Base-by-base conservation (phyloP, 2,329 filamentous ascomycete genomes). In the Hymenoscyphus linearis region DNA sequence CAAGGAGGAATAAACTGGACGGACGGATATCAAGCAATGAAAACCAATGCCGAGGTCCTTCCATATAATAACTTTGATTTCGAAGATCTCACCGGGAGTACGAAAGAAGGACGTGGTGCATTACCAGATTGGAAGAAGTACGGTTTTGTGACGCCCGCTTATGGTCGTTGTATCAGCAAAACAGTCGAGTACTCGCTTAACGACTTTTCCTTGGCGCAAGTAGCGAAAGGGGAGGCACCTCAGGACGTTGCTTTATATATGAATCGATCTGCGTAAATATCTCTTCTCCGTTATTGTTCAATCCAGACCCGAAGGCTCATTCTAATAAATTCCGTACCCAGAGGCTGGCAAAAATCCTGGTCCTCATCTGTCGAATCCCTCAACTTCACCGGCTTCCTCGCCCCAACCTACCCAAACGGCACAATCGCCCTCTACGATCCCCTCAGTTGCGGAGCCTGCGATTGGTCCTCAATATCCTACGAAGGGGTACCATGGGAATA, bases 181-280 rank as follows among this genome's bases (percentile, higher is more conserved):
- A 84, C 85, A 0, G 80, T 89, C 0, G 87, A 89, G 70, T 90
- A 89, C 68, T 78, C 85, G 0, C 79, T 79, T 55, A 89, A 90
- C 69, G 87, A 90, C 70, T 90, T 89, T 66, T 80, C 78, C 0
- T 74, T 90, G 3, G 81, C 84, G 60, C 83, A 86, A 67, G 83
- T 90, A 9, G 87, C 87, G 3, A 71, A 68, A 1, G 85, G 85
- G 0, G 72, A 88, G n/a, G 71, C 65, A 60, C 37, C 68, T 0
- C 68, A 70, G 14, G 78, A 81, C 61, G 74, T 76, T 44, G 60
- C 73, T 27, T 80, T 75, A 60, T 82, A 83, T 62, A 69, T 83
- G 27, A 71, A 77, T 59, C 76, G 81, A 5, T 83, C 81, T 1
- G 22, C 50, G 50, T 52, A 22, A 27, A 12, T 18, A 52, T 2